Base-by-base conservation (phyloP, 1,284 basidiomycete species). In the Ustilago vetiveriae region DNA sequence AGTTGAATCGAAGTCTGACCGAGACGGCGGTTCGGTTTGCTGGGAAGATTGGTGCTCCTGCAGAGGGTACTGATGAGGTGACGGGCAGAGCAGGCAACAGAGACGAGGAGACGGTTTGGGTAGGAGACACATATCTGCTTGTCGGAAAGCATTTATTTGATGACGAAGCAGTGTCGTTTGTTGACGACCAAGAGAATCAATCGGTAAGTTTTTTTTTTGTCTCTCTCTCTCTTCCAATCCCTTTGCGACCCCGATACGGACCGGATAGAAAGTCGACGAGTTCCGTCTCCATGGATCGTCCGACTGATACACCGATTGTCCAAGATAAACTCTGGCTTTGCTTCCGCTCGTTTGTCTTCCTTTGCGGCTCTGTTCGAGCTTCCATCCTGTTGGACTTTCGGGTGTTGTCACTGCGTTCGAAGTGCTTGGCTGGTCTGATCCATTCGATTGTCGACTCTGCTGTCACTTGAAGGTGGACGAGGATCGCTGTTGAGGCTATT, bases 1-100 rank as follows among this genome's bases (percentile, higher is more conserved):
- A 79, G 36, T 71, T 83, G 32, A 79, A 79, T 24, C 27, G 41
- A 21, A 52, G 35, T 1, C 17, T 69, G 6, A 69, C 66, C 9
- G 47, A 63, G 41, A 69, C 66, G 8, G 66, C 66, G n/a, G 66
- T 69, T 3, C 30, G 24, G 35, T 69, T 69, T 35, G 26, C 51
- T 5, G n/a, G 33, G 3, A 42, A 35, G 33, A n/a, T 56, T 17
- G 17, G 32, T 10, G 19, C 24, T 17, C 30, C 21, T 16, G 30
- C 13, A 17, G n/a, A 32, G 4, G 17, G 11, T 16, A 21, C n/a
- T 4, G 44, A 36, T 9, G 29, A 37, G 21, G 24, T 13, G 29
- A 0, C 8, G n/a, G n/a, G n/a, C n/a, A n/a, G n/a, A n/a, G n/a
- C n/a, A n/a, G n/a, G n/a, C n/a, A n/a, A n/a, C n/a, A n/a, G n/a